Evolutionary conservation across 768 basidiomycete genomes (phyloP), one percentile per base, ranked within the genome.

Genomic region (Antrodiella citrinella): DNA sequence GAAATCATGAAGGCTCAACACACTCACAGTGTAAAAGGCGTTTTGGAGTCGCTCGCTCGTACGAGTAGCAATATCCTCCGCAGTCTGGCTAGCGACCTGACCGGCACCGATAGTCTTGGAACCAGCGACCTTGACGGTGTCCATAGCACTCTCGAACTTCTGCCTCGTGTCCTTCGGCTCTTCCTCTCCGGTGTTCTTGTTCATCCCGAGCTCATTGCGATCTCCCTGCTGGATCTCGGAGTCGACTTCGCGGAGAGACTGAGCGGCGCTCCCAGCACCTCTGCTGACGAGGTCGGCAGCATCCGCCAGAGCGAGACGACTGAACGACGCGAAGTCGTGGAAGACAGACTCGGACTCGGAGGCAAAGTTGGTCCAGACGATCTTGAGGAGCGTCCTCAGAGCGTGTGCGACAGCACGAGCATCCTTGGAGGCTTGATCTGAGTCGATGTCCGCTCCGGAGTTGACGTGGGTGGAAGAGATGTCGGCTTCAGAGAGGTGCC

Each of bases 121-220:
- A 5, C 86, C 86, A 0, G 68, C 70, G 10, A 67, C 72, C 60
- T 83, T 86, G 9, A 77, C 68, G 0, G 73, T 74, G 24, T 86
- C 86, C 78, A 87, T 82, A 0, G 80, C 73, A 54, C 77, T 76
- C 64, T 85, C 81, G 60, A 82, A 88, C 22, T 72, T 69, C 4
- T 71, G 72, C 59, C 76, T 76, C 3, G 69, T 51, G 24, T 84
- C 81, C 4, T 68, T 53, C 10, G 62, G 59, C 43, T 59, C 52
- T 45, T 62, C 61, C 52, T 82, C 72, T 0, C 75, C 58, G 0
- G 74, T 66, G 55, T 74, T 60, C 62, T 72, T 72, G 55, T 74
- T 75, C 40, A 81, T 64, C 0, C 86, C 84, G 0, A 80, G 58
- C 20, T 71, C 63, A 54, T 81, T 80, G 44, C 82, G 69, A 59